Conservation (phyloP, 768 basidiomycete genomes). For the Suillus ampliporus region DNA sequence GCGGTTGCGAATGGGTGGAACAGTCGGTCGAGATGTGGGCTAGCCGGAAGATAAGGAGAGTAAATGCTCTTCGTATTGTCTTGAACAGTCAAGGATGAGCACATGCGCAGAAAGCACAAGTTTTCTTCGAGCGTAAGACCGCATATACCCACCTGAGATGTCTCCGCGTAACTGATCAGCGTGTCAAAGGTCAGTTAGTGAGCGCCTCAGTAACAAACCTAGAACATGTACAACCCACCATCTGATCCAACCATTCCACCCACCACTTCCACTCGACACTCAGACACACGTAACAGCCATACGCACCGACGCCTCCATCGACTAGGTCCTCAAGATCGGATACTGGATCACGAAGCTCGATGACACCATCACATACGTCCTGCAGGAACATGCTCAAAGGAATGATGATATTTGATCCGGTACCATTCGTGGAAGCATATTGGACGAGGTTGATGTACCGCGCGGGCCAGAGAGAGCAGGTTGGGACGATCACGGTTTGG, state of each 20-base stretch:
- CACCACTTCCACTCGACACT: conserved; percentile 38
- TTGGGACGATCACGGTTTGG: conserved; percentile 47
- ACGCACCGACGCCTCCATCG: conserved; percentile 34
- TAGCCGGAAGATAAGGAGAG: not conserved
- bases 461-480: conserved; percentile 50
- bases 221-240: conserved; percentile 24
- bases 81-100: not conserved
- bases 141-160: conserved; percentile 28
- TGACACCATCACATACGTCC: conserved; percentile 41
- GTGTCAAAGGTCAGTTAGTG: conserved; percentile 3
- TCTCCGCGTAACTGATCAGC: conserved; percentile 2
- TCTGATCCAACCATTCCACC: conserved; percentile 28
- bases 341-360: conserved; percentile 51
- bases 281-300: conserved; percentile 46
- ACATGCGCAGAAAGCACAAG: too few species aligned
- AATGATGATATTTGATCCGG: conserved; percentile 34
- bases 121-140: not conserved
- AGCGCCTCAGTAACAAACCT: not conserved
- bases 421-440: conserved; percentile 11
- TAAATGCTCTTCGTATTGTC: not conserved
- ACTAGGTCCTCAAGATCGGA: conserved; percentile 46
- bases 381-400: conserved; percentile 43
- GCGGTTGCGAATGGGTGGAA: conserved; percentile 13
- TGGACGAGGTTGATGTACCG: conserved; percentile 41
- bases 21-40: conserved; percentile 19